Evolutionary conservation across 1,284 basidiomycete species (phyloP).

Genomic region (Trichosporon faecale): DNA sequence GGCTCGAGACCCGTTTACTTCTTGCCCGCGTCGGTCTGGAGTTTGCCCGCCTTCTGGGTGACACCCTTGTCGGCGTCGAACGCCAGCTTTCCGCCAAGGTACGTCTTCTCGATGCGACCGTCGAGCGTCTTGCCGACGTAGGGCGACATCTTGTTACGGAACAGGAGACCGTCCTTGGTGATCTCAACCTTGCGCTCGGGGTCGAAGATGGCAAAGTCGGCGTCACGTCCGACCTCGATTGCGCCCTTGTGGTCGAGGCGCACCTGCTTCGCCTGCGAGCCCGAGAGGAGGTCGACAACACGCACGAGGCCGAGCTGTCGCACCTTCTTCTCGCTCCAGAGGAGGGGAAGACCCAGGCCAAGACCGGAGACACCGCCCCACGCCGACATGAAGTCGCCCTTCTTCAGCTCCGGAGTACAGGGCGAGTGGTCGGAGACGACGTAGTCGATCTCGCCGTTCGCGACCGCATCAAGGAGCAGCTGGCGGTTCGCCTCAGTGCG

Average conservation of each 20-base stretch:
- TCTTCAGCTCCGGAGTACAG: slow-evolving; percentile 76
- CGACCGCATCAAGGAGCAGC: slow-evolving; percentile 71
- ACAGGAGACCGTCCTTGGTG: slow-evolving; percentile 63
- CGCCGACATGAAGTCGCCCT: slow-evolving; percentile 75
- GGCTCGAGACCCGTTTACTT: neutral
- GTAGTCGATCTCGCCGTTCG: slow-evolving; percentile 77
- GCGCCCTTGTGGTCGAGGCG: slow-evolving; percentile 71
- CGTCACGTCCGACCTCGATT: slow-evolving; percentile 70
- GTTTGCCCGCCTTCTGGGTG: slow-evolving; percentile 17
- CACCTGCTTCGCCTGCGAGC: slow-evolving; percentile 70
- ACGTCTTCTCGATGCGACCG: slow-evolving; percentile 73
- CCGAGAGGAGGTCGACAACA: slow-evolving; percentile 71
- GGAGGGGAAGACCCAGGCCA: slow-evolving; percentile 76
- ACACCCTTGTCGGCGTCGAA: slow-evolving; percentile 56
- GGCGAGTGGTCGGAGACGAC: slow-evolving; percentile 93
- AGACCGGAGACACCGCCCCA: slow-evolving; percentile 91
- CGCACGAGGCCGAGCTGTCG: slow-evolving; percentile 58
- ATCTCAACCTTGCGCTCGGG: slow-evolving; percentile 60
- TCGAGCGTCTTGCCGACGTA: slow-evolving; percentile 69
- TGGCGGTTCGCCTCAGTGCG: slow-evolving; percentile 69
- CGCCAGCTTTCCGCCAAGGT: slow-evolving; percentile 66
- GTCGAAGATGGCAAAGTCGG: slow-evolving; percentile 81
- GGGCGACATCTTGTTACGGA: slow-evolving; percentile 89
- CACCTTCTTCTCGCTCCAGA: slow-evolving; percentile 68
- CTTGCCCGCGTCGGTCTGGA: neutral